A percentile compares a stretch with the other conserved stretches of the same genome.
Conservation (phyloP, 495 filamentous ascomycete species). For the Entonaema liquescens region DNA sequence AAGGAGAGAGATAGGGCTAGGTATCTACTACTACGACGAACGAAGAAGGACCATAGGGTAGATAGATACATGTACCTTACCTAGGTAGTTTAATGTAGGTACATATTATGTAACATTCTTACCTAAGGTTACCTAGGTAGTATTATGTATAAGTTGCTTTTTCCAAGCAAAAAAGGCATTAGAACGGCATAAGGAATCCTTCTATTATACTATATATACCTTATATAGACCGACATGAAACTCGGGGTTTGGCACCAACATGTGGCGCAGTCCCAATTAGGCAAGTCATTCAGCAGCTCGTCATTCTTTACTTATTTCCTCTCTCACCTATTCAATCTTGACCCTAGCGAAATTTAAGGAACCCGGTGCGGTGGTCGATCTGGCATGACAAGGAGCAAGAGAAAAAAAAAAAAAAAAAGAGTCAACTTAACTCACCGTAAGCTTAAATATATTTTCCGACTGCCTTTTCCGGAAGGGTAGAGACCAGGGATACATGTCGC, state of each 20-base stretch:
- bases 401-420: not conserved
- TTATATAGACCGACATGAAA: not conserved
- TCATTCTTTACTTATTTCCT: not conserved
- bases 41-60: too few species aligned
- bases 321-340: too few species aligned
- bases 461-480: conserved; percentile 31
- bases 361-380: not conserved
- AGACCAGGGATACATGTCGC: not conserved
- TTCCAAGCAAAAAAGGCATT: not conserved
- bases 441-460: conserved; percentile 16
- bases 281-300: not conserved
- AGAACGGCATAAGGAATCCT: not conserved
- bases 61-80: too few species aligned
- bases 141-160: too few species aligned
- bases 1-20: not conserved
- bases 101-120: too few species aligned
- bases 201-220: not conserved
- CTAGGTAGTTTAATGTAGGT: too few species aligned
- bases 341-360: not conserved
- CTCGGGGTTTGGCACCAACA: not conserved
- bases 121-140: too few species aligned
- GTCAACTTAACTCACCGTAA: not conserved
- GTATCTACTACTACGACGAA: too few species aligned
- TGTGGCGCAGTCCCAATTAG: conserved; percentile 3
- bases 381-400: too few species aligned